Conservation (phyloP, 1,139 yeast species). For the Hyphopichia fennica region DNA sequence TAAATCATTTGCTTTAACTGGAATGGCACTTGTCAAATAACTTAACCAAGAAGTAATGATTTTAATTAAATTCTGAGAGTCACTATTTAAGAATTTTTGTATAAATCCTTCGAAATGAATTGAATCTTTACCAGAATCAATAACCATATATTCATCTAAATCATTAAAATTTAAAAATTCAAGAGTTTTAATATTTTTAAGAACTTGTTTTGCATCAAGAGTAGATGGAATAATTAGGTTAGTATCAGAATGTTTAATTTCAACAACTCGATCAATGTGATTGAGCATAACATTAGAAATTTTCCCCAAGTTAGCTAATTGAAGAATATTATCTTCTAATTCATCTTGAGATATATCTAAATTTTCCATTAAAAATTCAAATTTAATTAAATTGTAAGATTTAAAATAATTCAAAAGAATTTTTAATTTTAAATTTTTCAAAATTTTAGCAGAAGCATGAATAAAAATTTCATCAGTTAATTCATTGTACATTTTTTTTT, state of each 20-base stretch:
- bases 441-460: constrained; percentile 25
- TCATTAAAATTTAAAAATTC: constrained; percentile 12
- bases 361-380: constrained; percentile 23
- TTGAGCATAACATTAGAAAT: constrained; percentile 47
- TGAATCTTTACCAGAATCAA: constrained; percentile 7
- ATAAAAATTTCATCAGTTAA: constrained; percentile 31
- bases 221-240: constrained; percentile 15
- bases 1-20: constrained; percentile 24
- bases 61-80: neutral
- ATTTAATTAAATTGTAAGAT: constrained; percentile 28
- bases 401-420: constrained; percentile 27
- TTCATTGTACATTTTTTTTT: constrained; percentile 14
- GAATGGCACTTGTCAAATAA: constrained; percentile 30
- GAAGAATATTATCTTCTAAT: constrained; percentile 37
- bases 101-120: neutral
- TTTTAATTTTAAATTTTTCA: constrained; percentile 31
- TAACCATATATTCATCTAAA: constrained; percentile 10
- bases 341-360: constrained; percentile 24
- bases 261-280: constrained; percentile 31
- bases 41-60: constrained; percentile 27
- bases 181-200: constrained; percentile 26
- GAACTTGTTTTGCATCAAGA: constrained; percentile 22
- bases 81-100: neutral
- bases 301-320: constrained; percentile 46
- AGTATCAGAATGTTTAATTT: constrained; percentile 9